Conservation (phyloP, 75 land plant species). For the Cupressus sempervirens region DNA sequence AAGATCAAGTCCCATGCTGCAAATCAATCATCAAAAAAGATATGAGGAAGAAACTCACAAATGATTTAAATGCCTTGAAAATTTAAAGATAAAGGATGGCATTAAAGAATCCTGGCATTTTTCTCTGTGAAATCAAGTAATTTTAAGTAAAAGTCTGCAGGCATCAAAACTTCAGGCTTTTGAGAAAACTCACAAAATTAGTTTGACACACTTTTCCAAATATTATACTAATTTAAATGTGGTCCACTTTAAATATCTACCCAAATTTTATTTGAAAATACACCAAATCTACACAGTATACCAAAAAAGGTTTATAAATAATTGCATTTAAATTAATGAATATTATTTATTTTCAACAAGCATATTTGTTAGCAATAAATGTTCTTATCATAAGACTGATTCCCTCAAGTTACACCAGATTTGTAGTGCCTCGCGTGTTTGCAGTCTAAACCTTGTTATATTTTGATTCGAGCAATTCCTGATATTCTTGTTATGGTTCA, state of each 20-base stretch:
- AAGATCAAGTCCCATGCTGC: slow-evolving; percentile 91
- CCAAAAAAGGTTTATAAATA: neutral
- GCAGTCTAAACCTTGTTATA: too few species aligned
- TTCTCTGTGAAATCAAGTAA: neutral
- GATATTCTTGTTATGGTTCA: too few species aligned
- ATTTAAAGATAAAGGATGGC: neutral
- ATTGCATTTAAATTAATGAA: neutral
- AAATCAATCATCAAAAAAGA: slow-evolving; percentile 13
- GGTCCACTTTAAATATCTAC: neutral
- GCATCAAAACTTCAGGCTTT: neutral
- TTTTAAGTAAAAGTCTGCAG: neutral
- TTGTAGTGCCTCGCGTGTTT: too few species aligned
- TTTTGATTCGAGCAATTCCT: too few species aligned
- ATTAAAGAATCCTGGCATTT: neutral
- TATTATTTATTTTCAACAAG: neutral
- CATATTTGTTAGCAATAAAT: neutral
- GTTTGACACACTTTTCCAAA: neutral
- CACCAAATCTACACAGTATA: neutral
- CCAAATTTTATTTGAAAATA: neutral
- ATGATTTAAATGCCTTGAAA: neutral
- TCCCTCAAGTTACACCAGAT: neutral
- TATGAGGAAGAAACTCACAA: neutral
- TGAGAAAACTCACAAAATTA: neutral
- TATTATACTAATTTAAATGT: neutral
- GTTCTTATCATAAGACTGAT: neutral